Conservation (phyloP, 1,139 yeast genomes). For the Kazachstania sp. region DNA sequence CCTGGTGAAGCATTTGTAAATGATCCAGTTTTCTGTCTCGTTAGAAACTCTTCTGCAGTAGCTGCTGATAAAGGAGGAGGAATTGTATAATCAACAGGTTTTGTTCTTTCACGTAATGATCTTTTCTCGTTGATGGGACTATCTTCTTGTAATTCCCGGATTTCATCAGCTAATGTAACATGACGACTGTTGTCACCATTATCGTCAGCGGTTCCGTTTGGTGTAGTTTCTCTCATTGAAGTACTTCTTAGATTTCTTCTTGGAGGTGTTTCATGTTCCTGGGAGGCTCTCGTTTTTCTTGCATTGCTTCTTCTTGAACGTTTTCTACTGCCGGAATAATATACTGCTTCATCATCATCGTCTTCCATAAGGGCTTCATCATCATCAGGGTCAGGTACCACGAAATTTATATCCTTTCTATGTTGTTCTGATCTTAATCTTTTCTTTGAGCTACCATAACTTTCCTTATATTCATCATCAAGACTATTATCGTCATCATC, state of each 20-base stretch:
- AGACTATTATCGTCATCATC: conserved; percentile 34
- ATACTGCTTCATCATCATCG: conserved; percentile 6
- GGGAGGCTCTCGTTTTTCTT: background rate
- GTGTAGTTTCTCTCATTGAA: conserved; percentile 7
- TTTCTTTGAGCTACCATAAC: conserved; percentile 8
- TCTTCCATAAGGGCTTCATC: conserved; percentile 20
- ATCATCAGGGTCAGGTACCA: conserved; percentile 23
- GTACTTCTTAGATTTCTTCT: conserved; percentile 9
- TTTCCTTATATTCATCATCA: conserved; percentile 17
- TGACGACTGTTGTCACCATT: conserved; percentile 24
- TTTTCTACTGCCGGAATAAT: background rate
- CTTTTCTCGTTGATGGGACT: conserved; percentile 40
- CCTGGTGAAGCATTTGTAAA: conserved; percentile 26
- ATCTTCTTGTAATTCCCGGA: conserved; percentile 37
- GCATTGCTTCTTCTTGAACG: conserved; percentile 8
- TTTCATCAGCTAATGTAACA: conserved; percentile 32
- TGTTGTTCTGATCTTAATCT: conserved; percentile 2
- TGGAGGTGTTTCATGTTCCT: conserved; percentile 1
- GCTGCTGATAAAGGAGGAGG: conserved; percentile 67
- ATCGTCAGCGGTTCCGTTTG: conserved; percentile 15
- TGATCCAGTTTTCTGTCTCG: conserved; percentile 10
- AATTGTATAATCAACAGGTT: conserved; percentile 67
- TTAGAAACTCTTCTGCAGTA: conserved; percentile 13
- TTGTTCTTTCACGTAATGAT: conserved; percentile 66
- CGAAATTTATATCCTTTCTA: conserved; percentile 14